Conservation (phyloP, 2,329 filamentous ascomycete species). For the Thermoascus crustaceus region DNA sequence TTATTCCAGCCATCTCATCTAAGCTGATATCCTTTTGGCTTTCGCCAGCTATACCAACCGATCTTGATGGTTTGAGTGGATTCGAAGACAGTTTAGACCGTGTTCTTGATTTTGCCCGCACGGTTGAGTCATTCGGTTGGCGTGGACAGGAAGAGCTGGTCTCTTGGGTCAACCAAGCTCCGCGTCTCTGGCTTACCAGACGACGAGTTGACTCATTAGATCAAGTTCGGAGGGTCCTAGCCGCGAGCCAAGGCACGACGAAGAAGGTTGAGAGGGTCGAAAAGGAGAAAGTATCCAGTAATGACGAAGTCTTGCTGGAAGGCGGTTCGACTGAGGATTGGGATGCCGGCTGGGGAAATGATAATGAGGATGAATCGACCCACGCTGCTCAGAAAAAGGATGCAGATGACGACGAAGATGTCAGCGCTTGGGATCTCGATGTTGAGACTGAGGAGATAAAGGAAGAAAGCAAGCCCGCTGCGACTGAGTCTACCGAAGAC, state of each 20-base stretch:
- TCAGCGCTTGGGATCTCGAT: slow-evolving; percentile 46
- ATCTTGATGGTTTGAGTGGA: slow-evolving; percentile 58
- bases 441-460: slow-evolving; percentile 27
- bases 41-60: slow-evolving; percentile 64
- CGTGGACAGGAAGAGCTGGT: slow-evolving; percentile 53
- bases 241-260: slow-evolving; percentile 56
- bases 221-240: slow-evolving; percentile 60
- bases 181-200: slow-evolving; percentile 76
- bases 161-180: slow-evolving; percentile 73
- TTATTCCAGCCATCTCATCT: slow-evolving; percentile 62
- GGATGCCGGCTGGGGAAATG: slow-evolving; percentile 73
- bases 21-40: slow-evolving; percentile 68
- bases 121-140: slow-evolving; percentile 57
- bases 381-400: slow-evolving; percentile 10
- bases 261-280: slow-evolving; percentile 75
- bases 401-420: slow-evolving; percentile 34
- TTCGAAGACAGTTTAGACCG: slow-evolving; percentile 65
- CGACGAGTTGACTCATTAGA: slow-evolving; percentile 73
- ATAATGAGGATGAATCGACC: slow-evolving; percentile 41
- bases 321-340: slow-evolving; percentile 55
- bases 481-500: slow-evolving; percentile 15
- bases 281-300: slow-evolving; percentile 65
- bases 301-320: slow-evolving; percentile 57
- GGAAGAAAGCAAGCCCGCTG: slow-evolving; percentile 11
- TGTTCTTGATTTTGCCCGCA: slow-evolving; percentile 56